phyloP scores from a whole-genome alignment of 768 basidiomycete species.

The Psilocybe sp. region DNA sequence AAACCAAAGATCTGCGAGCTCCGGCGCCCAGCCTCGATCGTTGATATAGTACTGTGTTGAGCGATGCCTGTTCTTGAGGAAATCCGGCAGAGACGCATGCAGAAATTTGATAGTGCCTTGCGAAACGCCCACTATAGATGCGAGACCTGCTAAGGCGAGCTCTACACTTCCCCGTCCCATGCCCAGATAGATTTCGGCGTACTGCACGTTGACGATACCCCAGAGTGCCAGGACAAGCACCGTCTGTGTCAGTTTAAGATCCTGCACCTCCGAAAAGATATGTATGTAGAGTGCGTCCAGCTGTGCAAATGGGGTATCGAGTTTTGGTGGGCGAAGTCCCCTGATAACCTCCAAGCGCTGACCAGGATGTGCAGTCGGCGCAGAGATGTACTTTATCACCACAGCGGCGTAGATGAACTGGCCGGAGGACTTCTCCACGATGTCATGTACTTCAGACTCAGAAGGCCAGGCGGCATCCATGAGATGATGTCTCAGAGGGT shows the following conservation, averaged over 20 bases:
- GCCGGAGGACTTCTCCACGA: slow-evolving; percentile 18
- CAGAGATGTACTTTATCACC: slow-evolving; percentile 8
- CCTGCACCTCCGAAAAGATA: slow-evolving; percentile 1
- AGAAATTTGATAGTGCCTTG: neutral
- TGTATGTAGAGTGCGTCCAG: slow-evolving; percentile 9
- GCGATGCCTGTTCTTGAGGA: slow-evolving; percentile 5
- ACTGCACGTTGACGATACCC: neutral
- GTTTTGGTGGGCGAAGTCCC: neutral
- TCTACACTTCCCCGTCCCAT: neutral
- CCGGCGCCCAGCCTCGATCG: neutral
- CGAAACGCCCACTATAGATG: slow-evolving; percentile 2
- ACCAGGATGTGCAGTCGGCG: slow-evolving; percentile 3
- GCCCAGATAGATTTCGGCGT: neutral
- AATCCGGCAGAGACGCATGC: slow-evolving; percentile 10
- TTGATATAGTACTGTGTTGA: slow-evolving; percentile 4
- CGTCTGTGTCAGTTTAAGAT: neutral
- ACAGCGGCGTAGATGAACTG: slow-evolving; percentile 16
- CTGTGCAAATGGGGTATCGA: slow-evolving; percentile 4
- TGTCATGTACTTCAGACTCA: slow-evolving; percentile 13
- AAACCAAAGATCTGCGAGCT: neutral
- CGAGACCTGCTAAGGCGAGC: slow-evolving; percentile 1
- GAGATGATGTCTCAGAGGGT: slow-evolving; percentile 2
- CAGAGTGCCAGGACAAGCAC: slow-evolving; percentile 2
- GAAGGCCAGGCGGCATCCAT: slow-evolving; percentile 1
- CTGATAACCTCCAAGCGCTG: slow-evolving; percentile 6